These are phyloP conservation scores for Fraxinus floribunda DNA, from an alignment of 305 asterid species.

Conservation along the genomic window DNA sequence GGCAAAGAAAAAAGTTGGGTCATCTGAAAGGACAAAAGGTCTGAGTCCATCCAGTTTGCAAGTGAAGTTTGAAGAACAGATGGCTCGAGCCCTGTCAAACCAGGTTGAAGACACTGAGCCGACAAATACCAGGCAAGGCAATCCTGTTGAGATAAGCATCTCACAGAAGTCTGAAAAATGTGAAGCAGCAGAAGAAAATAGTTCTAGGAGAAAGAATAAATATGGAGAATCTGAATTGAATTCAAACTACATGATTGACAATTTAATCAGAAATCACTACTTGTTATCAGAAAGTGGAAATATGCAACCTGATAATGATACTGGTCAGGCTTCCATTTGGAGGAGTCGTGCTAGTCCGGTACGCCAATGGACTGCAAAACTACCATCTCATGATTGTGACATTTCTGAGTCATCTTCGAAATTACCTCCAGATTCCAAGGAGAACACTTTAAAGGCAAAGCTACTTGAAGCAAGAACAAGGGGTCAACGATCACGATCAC, in stretches of 20 bases:
- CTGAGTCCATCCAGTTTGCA: slow-evolving; percentile 47
- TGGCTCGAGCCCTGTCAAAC: slow-evolving; percentile 34
- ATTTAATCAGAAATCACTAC: slow-evolving; percentile 64
- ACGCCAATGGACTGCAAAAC: slow-evolving; percentile 63
- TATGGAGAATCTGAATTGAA: slow-evolving; percentile 43
- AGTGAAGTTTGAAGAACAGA: slow-evolving; percentile 65
- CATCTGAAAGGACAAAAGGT: slow-evolving; percentile 38
- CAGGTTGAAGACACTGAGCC: slow-evolving; percentile 31
- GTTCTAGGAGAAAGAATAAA: slow-evolving; percentile 41
- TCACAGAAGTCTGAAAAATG: slow-evolving; percentile 42
- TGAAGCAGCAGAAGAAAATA: slow-evolving; percentile 45
- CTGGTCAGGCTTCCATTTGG: slow-evolving; percentile 52
- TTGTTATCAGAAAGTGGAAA: slow-evolving; percentile 56
- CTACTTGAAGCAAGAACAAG: slow-evolving; percentile 71
- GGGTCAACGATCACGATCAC: slow-evolving; percentile 68
- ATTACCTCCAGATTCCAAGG: slow-evolving; percentile 58
- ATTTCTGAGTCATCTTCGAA: slow-evolving; percentile 56
- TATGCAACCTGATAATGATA: slow-evolving; percentile 43
- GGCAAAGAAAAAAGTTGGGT: slow-evolving; percentile 37
- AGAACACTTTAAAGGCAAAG: slow-evolving; percentile 63
- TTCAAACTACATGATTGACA: slow-evolving; percentile 60
- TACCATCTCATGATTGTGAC: slow-evolving; percentile 56
- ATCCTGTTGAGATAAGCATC: slow-evolving; percentile 41
- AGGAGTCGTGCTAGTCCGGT: slow-evolving; percentile 76
- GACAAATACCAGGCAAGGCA: slow-evolving; percentile 24